Evolutionary conservation across 2,329 filamentous ascomycete species (phyloP), one percentile per base, ranked within the genome.

Genomic region (Botrytis byssoidea): DNA sequence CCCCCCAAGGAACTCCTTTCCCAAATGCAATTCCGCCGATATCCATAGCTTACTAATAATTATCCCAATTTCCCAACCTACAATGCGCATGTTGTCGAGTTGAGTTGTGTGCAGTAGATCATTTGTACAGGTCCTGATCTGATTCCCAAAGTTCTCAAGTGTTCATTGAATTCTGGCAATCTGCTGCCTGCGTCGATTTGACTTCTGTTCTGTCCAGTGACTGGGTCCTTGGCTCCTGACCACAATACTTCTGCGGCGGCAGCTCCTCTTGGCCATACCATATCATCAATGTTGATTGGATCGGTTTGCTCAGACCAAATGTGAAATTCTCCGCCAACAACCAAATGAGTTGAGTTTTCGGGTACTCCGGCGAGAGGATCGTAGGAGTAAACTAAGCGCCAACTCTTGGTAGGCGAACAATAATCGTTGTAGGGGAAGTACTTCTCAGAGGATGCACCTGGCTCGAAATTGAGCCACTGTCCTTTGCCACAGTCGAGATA

Each of bases 291-390:
- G 80, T 91, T 94, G n/a, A 89, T 84, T 4, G 88, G 83, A 82
- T 97, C 94, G n/a, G 91, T 91, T 84, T 89, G 88, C 80, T 97
- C 94, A 76, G 88, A 88, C 93, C 93, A 97, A 74, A 94, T 88
- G 73, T 93, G 92, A 25, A 91, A 89, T 83, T 97, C 94, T 40
- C 93, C 94, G 63, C 94, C 94, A 14, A 96, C 82, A 4, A 97
- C 91, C 20, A 93, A 87, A 79, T 91, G 86, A 40, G 89, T 88
- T 61, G 89, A 82, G 40, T 90, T 85, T 16, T 82, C 83, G 0
- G 91, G 87, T 7, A 97, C 85, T 64, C 88, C 88, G 4, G 84
- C 85, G 5, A 90, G 84, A 0, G 94, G 94, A 80, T 97, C 91
- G 82, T 95, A 92, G 32, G 89, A 88, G 85, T 97, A 97, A 74